Base-by-base conservation (phyloP, 352 stramenopile species). In the Pythium brassicae region DNA sequence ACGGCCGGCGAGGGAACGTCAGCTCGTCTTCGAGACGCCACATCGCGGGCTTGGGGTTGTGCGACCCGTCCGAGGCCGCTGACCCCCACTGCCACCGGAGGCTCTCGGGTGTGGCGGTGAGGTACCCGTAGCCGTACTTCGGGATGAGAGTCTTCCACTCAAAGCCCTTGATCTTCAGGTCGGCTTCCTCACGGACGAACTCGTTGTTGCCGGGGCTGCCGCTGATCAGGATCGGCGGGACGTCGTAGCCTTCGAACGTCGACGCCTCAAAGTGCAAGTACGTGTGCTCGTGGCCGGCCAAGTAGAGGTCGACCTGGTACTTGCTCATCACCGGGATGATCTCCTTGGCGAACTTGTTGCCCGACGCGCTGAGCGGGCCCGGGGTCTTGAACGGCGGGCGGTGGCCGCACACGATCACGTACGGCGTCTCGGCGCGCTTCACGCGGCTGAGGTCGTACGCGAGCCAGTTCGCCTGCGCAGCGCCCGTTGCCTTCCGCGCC, bases 131-230 rank as follows among this genome's bases (percentile, higher is more conserved):
- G 11, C 82, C 82, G 59, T 92, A 92, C 60, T 89, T 85, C 1
- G 73, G 69, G 42, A 89, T 87, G 29, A 87, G 55, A 11, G 69
- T 86, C 55, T 76, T 78, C 68, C 74, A 72, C 43, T 59, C 72
- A 44, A 86, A 89, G 7, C 65, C 76, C n/a, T 71, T 61, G 25
- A 88, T 77, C 34, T 64, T 55, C n/a, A 92, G 67, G 8, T 83
- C 55, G 1, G 59, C 46, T 39, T 79, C 56, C 6, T 71, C 52
- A 1, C 78, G 75, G 50, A 89, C 83, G 52, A 71, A 92, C 61
- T 92, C 81, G 56, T 89, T 89, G 68, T 92, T 92, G 50, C 82
- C 82, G 0, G 77, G 53, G 40, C 76, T 88, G 22, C 82, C 82
- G 20, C 73, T 84, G 60, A 92, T 82, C 50, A 92, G 86, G 50